phyloP scores from a whole-genome alignment of 495 filamentous ascomycete genomes.

The Aspergillus coremiiformis region DNA sequence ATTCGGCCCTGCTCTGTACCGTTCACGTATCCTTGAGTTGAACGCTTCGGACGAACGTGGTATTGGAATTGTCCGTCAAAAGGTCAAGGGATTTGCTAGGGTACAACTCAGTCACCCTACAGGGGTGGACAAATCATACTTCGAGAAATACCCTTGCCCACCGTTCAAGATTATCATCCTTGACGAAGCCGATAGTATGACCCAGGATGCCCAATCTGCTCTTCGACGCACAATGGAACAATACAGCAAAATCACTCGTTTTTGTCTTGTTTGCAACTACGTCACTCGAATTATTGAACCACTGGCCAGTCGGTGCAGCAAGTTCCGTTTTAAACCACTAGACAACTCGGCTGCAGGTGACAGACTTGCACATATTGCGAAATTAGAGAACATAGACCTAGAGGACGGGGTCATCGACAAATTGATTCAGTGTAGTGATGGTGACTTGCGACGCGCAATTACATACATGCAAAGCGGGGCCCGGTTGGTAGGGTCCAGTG shows the following conservation, averaged over 20 bases:
- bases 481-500: conserved; percentile 59
- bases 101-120: conserved; percentile 84
- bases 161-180: conserved; percentile 98
- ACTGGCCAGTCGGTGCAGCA: conserved; percentile 80
- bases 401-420: conserved; percentile 75
- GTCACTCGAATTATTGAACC: conserved; percentile 97
- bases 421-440: conserved; percentile 80
- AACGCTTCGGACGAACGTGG: conserved; percentile 99
- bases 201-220: conserved; percentile 92
- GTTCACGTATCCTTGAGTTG: conserved; percentile 89
- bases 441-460: conserved; percentile 90
- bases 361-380: conserved; percentile 72
- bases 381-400: conserved; percentile 62
- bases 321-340: conserved; percentile 95
- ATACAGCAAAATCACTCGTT: conserved; percentile 90
- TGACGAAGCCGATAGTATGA: conserved; percentile 98
- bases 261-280: conserved; percentile 98
- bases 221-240: conserved; percentile 95
- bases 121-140: conserved; percentile 53
- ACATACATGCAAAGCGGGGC: conserved; percentile 93
- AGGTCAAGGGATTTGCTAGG: conserved; percentile 95
- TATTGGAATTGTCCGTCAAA: conserved; percentile 94
- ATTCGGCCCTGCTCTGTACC: conserved; percentile 91
- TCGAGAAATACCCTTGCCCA: conserved; percentile 78
- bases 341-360: conserved; percentile 73